These are phyloP conservation scores for Pythium monospermum DNA, from an alignment of 352 stramenopile species.

Conservation along the genomic window DNA sequence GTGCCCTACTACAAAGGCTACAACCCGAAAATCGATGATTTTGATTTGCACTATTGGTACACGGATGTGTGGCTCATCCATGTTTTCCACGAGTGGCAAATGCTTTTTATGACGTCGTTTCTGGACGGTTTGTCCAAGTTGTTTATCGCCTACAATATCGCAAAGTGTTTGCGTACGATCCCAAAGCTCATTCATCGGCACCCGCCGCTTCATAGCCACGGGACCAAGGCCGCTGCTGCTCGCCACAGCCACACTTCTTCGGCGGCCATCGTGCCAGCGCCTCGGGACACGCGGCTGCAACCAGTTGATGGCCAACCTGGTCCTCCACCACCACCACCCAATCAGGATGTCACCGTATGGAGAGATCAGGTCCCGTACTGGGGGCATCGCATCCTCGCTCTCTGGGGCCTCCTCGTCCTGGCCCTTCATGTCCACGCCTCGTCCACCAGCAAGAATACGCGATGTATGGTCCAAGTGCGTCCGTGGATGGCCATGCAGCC, in stretches of 20 bases:
- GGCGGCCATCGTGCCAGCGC: too few relatives aligned
- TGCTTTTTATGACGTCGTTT: slow-evolving; percentile 18
- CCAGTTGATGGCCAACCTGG: too few relatives aligned
- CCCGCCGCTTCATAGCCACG: too few relatives aligned
- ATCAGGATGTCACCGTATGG: background rate
- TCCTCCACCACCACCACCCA: too few relatives aligned
- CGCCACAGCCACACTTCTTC: too few relatives aligned
- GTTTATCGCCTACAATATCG: slow-evolving; percentile 20
- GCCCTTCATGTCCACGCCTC: slow-evolving; percentile 7
- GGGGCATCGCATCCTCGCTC: slow-evolving; percentile 4
- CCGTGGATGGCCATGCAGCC: slow-evolving; percentile 22
- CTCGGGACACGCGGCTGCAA: too few relatives aligned
- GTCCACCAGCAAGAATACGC: background rate
- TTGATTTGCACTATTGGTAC: slow-evolving; percentile 14
- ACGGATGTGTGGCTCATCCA: slow-evolving; percentile 24
- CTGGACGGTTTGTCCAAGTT: slow-evolving; percentile 19
- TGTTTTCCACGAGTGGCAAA: slow-evolving; percentile 21
- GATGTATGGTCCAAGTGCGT: slow-evolving; percentile 21
- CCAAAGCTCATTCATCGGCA: slow-evolving; percentile 6
- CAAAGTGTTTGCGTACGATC: slow-evolving; percentile 13
- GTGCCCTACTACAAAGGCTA: slow-evolving; percentile 21
- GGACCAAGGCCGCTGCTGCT: too few relatives aligned
- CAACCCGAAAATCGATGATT: slow-evolving; percentile 8
- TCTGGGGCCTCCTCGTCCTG: slow-evolving; percentile 15
- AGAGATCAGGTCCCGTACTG: background rate